Conservation (phyloP, 164 flowering plant species). For the Warburgia ugandensis region DNA sequence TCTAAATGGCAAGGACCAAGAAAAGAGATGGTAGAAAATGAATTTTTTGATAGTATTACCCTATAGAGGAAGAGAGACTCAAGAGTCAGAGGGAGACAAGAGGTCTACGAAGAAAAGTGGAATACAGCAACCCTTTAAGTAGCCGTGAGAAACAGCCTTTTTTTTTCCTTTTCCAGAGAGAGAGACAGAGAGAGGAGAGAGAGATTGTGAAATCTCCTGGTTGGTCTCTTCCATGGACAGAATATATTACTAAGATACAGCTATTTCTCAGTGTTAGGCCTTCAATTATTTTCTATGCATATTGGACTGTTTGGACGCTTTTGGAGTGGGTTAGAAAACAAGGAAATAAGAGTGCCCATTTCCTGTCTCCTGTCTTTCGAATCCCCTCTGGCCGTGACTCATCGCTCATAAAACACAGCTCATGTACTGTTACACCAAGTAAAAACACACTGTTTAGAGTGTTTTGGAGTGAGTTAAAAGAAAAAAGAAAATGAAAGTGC, state of each 20-base stretch:
- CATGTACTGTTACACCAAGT: no score
- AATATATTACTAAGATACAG: background rate
- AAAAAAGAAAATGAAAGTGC: background rate
- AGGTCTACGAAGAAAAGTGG: constrained; percentile 2
- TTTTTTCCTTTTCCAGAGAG: background rate
- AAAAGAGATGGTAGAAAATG: background rate
- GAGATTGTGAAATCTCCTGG: constrained; percentile 4
- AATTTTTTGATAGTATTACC: constrained; percentile 1
- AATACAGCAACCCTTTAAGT: constrained; percentile 8
- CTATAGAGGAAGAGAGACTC: background rate
- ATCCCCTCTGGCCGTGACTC: background rate
- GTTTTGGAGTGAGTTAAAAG: background rate
- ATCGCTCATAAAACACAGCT: background rate
- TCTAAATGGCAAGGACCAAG: background rate
- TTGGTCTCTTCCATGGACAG: constrained; percentile 1
- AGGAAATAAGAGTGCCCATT: background rate
- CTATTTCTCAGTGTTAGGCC: background rate
- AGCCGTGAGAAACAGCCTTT: constrained; percentile 3
- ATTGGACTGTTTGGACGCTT: background rate
- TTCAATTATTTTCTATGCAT: background rate
- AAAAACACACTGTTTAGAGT: constrained; percentile 1
- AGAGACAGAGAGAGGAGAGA: no score
- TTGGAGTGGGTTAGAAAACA: background rate
- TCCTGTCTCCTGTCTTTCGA: constrained; percentile 1
- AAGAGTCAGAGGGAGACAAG: background rate